phyloP scores from a whole-genome alignment of 2,329 filamentous ascomycete species.

The Lachnellula occidentalis region DNA sequence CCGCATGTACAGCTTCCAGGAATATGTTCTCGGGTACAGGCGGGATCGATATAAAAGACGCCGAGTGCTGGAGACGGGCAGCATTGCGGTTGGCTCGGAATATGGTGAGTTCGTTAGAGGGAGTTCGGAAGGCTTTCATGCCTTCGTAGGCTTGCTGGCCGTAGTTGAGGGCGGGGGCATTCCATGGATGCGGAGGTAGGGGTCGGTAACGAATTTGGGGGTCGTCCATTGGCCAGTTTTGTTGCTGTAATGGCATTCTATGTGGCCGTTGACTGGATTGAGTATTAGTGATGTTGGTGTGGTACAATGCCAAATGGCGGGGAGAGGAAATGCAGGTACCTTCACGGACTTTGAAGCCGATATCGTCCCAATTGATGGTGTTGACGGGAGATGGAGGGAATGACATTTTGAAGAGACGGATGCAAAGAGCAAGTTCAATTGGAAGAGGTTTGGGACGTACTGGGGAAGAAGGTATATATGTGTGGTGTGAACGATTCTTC shows the following conservation, averaged over 20 bases:
- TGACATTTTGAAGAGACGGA: constrained; percentile 29
- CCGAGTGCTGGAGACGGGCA: constrained; percentile 75
- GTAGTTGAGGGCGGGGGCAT: constrained; percentile 95
- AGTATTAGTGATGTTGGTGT: not conserved
- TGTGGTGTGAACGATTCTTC: no score
- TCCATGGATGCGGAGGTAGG: constrained; percentile 83
- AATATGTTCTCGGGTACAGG: constrained; percentile 73
- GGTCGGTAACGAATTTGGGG: constrained; percentile 74
- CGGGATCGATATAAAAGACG: constrained; percentile 77
- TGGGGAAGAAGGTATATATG: not conserved
- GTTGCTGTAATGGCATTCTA: constrained; percentile 78
- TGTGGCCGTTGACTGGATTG: constrained; percentile 77
- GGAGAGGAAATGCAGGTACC: constrained; percentile 43
- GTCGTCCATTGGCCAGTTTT: constrained; percentile 71
- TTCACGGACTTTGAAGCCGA: constrained; percentile 90
- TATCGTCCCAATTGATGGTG: constrained; percentile 85
- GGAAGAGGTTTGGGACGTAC: not conserved
- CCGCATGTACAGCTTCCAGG: constrained; percentile 68
- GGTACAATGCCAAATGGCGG: not conserved
- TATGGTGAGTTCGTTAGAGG: constrained; percentile 67
- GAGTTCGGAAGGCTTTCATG: constrained; percentile 89
- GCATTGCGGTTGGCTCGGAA: constrained; percentile 89
- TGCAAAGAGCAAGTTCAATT: not conserved
- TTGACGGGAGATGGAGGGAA: constrained; percentile 75
- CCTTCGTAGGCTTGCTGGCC: constrained; percentile 97